Base-by-base conservation (phyloP, 768 basidiomycete genomes). In the Lepiota venenata region DNA sequence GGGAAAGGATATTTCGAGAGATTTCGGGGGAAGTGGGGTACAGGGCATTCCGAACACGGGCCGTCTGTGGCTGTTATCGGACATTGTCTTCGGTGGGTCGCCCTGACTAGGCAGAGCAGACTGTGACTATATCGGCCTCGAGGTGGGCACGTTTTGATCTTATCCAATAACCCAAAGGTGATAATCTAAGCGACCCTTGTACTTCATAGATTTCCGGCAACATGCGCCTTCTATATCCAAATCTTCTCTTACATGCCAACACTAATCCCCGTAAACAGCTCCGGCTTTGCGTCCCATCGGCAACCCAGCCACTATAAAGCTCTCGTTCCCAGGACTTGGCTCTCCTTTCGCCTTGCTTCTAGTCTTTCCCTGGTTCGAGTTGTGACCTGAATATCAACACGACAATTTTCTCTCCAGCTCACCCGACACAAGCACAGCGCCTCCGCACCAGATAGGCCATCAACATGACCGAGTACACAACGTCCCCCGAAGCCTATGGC, bases 381-480 rank as follows among this genome's bases (percentile, higher is more conserved):
- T 56, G 58, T 47, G 59, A 53, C 60, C 50, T 59, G 53, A 47
- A 49, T 54, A 46, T 60, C 43, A 52, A 41, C 11, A 22, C 16
- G 7, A 47, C 6, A 52, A 22, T 36, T 16, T 50, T 41, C 37
- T 25, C 15, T 51, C 42, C 27, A 35, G 12, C 36, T 46, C 32
- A 47, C 6, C 22, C 16, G 18, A 39, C 16, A 39, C 35, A 40
- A 40, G 25, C 37, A 38, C 27, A 40, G 25, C 38, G 6, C 9
- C 32, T 32, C 8, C 10, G 11, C 44, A 18, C n/a, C 12, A 40
- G 25, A 38, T 22, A 25, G n/a, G 16, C 50, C 53, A 47, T 58
- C 46, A 49, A 56, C 58, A 87, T 88, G 85, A 83, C 84, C 51
- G 84, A 85, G 70, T 84, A 83, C 66, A 76, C 79, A 0, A 72